Evolutionary conservation across 768 basidiomycete species (phyloP).

Genomic region (Russula ochroleuca): DNA sequence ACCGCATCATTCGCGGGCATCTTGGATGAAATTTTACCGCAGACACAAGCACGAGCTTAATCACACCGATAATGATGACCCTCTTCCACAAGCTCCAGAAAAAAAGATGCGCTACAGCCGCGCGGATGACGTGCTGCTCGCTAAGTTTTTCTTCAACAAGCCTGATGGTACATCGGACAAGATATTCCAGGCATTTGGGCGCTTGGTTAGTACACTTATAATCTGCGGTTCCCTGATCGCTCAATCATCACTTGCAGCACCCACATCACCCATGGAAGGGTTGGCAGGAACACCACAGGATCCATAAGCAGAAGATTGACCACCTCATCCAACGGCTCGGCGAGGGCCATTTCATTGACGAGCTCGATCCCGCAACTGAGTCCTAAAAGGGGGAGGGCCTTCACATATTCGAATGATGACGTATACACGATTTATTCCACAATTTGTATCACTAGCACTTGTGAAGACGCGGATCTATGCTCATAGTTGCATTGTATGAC

Average conservation of each 20-base stretch:
- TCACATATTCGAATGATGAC: not conserved
- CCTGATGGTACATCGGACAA: slow-evolving; percentile 81
- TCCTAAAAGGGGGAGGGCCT: slow-evolving; percentile 6
- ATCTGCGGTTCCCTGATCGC: not conserved
- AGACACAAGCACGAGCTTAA: slow-evolving; percentile 82
- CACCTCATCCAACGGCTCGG: slow-evolving; percentile 62
- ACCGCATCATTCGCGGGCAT: slow-evolving; percentile 85
- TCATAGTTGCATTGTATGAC: not conserved
- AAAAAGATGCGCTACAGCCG: slow-evolving; percentile 87
- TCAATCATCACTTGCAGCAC: slow-evolving; percentile 44
- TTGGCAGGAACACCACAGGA: slow-evolving; percentile 89
- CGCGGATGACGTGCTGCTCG: slow-evolving; percentile 73
- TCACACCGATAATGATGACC: slow-evolving; percentile 60
- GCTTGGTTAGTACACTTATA: slow-evolving; percentile 45
- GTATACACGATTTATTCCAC: slow-evolving; percentile 9
- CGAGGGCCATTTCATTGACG: slow-evolving; percentile 53
- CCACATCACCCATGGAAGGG: slow-evolving; percentile 92
- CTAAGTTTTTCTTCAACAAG: slow-evolving; percentile 65
- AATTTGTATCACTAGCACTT: slow-evolving; percentile 24
- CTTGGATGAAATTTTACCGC: slow-evolving; percentile 93
- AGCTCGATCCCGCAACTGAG: slow-evolving; percentile 22
- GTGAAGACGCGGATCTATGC: slow-evolving; percentile 8
- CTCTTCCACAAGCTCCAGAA: slow-evolving; percentile 69
- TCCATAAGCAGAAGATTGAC: slow-evolving; percentile 83
- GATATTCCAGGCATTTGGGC: slow-evolving; percentile 77